Evolutionary conservation across 495 filamentous ascomycete genomes (phyloP).

Genomic region (Daldinia childiae): DNA sequence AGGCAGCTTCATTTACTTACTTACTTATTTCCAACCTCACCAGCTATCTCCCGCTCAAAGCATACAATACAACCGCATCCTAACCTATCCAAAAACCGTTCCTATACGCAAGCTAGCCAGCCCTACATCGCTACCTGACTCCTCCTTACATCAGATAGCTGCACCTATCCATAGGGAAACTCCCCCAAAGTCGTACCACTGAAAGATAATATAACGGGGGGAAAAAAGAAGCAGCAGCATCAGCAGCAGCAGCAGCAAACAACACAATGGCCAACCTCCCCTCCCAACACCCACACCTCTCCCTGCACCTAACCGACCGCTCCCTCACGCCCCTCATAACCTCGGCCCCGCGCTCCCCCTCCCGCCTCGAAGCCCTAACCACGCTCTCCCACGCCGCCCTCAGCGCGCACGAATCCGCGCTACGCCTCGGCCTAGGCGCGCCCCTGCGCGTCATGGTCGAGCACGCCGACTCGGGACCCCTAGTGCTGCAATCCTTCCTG

Average conservation of each 20-base stretch:
- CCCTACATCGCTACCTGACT: background rate
- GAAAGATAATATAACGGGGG: background rate
- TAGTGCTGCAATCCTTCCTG: conserved; percentile 51
- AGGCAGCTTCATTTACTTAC: background rate
- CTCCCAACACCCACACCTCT: conserved; percentile 47
- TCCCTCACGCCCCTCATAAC: conserved; percentile 56
- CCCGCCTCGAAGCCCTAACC: conserved; percentile 48
- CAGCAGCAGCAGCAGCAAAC: background rate
- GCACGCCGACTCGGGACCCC: conserved; percentile 45
- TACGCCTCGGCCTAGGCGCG: conserved; percentile 49
- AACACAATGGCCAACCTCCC: conserved; percentile 50
- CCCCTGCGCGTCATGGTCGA: conserved; percentile 56
- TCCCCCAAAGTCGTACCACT: background rate
- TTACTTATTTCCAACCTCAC: background rate
- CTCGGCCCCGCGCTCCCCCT: conserved; percentile 38
- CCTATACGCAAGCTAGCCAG: background rate
- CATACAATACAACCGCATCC: background rate
- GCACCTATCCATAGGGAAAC: background rate
- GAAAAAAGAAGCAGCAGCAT: background rate
- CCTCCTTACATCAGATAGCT: background rate
- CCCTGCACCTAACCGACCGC: conserved; percentile 55
- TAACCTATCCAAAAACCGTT: background rate
- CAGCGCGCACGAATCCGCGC: conserved; percentile 50
- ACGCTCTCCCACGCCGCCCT: conserved; percentile 51
- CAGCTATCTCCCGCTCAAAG: background rate